These are phyloP conservation scores for Talaromyces trachyspermus DNA, from an alignment of 495 filamentous ascomycete species.

Conservation along the genomic window DNA sequence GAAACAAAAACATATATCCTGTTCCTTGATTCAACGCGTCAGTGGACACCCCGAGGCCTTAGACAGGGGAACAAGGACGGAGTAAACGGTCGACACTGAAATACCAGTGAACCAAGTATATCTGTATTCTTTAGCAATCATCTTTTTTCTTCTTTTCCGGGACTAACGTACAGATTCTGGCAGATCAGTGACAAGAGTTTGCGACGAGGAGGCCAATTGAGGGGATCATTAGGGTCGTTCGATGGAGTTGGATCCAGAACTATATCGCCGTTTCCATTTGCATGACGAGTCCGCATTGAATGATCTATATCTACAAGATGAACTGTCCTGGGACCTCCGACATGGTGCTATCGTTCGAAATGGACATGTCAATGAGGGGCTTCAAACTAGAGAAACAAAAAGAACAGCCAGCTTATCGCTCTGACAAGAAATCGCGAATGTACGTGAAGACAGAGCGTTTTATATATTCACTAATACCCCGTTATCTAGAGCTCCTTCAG, in stretches of 20 bases:
- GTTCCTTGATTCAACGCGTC: conserved; percentile 52
- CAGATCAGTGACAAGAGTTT: conserved; percentile 47
- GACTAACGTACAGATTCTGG: conserved; percentile 32
- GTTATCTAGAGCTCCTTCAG: neutral
- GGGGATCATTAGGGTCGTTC: conserved; percentile 50
- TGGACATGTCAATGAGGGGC: neutral
- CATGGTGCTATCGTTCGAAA: neutral
- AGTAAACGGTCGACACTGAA: conserved; percentile 53
- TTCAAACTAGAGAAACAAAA: neutral
- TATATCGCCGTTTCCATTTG: conserved; percentile 38
- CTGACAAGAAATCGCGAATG: neutral
- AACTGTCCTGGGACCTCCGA: conserved; percentile 40
- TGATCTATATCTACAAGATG: conserved; percentile 47
- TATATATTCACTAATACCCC: neutral
- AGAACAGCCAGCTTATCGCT: neutral
- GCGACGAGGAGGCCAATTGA: conserved; percentile 53
- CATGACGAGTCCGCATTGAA: conserved; percentile 36
- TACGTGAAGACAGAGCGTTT: neutral
- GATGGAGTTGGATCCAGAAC: conserved; percentile 55
- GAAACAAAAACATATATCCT: conserved; percentile 56
- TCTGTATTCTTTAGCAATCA: conserved; percentile 13
- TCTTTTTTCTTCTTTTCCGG: neutral
- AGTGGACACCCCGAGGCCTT: conserved; percentile 45
- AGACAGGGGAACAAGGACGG: conserved; percentile 51
- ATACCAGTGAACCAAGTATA: conserved; percentile 58